A percentile compares a stretch with the other conserved stretches of the same genome.
These are phyloP conservation scores for Ganoderma boninense DNA, from an alignment of 1,284 basidiomycete species.

Conservation along the genomic window DNA sequence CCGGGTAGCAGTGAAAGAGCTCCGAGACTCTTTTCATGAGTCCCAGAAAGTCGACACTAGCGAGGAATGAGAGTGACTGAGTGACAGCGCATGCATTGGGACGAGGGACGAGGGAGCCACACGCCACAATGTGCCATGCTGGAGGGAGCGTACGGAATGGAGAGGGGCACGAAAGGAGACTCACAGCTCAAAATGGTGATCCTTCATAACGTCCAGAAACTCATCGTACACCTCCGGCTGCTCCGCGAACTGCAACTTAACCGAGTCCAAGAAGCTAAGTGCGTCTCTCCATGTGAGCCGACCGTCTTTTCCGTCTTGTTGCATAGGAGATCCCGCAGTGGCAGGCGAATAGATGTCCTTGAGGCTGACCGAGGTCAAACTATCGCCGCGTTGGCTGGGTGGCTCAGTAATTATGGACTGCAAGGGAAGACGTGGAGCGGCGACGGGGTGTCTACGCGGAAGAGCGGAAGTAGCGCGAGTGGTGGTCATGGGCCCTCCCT, in stretches of 20 bases:
- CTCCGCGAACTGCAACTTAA: slow-evolving; percentile 89
- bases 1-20: slow-evolving; percentile 91
- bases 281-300: slow-evolving; percentile 87
- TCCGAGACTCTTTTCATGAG: slow-evolving; percentile 95
- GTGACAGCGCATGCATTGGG: not conserved
- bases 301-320: slow-evolving; percentile 42
- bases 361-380: not conserved
- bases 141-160: too few species aligned
- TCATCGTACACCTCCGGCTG: slow-evolving; percentile 94
- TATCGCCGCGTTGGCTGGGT: not conserved
- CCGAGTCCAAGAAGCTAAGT: slow-evolving; percentile 92
- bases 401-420: not conserved
- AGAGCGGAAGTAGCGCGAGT: not conserved
- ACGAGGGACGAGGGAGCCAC: not conserved
- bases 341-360: not conserved
- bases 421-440: not conserved
- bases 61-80: not conserved
- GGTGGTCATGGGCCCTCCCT: not conserved
- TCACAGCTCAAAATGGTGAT: slow-evolving; percentile 92
- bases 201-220: slow-evolving; percentile 98
- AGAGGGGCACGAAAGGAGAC: slow-evolving; percentile 40
- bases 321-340: not conserved
- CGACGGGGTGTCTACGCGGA: too few species aligned
- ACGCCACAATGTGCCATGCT: not conserved
- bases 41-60: slow-evolving; percentile 94